A percentile compares a stretch with the other conserved stretches of the same genome.
Evolutionary conservation across 179 eudicot genomes (phyloP).

Genomic region (Actinidia arguta): DNA sequence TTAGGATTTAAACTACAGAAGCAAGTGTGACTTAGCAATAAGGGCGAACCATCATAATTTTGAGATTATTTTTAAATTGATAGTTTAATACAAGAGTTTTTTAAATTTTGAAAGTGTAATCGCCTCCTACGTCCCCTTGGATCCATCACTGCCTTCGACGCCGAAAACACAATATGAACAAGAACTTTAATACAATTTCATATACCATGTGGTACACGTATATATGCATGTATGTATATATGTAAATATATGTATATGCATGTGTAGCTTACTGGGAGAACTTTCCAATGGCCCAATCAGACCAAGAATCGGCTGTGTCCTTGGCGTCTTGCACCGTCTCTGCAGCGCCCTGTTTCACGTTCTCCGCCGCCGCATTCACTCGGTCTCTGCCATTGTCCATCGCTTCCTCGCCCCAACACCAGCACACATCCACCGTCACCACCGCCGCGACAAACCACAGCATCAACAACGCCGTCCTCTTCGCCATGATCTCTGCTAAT

Average conservation of each 20-base stretch:
- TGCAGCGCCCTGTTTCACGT: constrained; percentile 10
- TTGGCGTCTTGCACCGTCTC: constrained; percentile 23
- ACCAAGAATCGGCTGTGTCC: constrained; percentile 24
- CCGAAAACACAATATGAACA: too few relatives aligned
- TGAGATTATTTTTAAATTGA: too few relatives aligned
- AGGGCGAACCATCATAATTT: too few relatives aligned
- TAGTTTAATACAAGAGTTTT: not conserved
- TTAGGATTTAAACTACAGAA: too few relatives aligned
- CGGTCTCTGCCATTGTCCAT: constrained; percentile 22
- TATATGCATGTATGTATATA: not conserved
- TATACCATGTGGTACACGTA: too few relatives aligned
- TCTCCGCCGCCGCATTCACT: constrained; percentile 20
- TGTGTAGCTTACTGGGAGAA: constrained; percentile 31
- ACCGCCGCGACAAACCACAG: constrained; percentile 19
- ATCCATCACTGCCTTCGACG: too few relatives aligned
- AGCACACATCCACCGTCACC: constrained; percentile 24
- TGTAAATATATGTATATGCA: not conserved
- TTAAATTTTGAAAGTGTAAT: too few relatives aligned
- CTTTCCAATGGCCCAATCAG: constrained; percentile 35
- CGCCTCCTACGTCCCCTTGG: too few relatives aligned
- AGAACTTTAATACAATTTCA: too few relatives aligned
- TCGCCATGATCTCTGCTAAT: not conserved
- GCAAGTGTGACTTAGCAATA: too few relatives aligned
- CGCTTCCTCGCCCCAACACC: constrained; percentile 23
- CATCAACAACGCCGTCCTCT: constrained; percentile 20